Base-by-base conservation (phyloP, 257 asterid genomes). In the Solanum piurae region DNA sequence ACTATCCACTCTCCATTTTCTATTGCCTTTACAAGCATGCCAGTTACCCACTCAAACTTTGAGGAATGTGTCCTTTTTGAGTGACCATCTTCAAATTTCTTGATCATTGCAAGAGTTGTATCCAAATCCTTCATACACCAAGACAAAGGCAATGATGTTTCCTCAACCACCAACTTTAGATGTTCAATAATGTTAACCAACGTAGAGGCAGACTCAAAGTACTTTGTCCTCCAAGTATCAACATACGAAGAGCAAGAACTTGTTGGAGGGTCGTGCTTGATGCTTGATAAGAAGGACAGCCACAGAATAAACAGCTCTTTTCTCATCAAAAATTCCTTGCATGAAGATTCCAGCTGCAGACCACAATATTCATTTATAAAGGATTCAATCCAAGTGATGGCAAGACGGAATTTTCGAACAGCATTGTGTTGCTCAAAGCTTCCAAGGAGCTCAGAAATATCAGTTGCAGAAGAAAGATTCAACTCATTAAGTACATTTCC, bases 1-100 rank as follows among this genome's bases (percentile, higher is more conserved):
- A 97, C 95, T 89, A 97, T 94, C 99, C 99, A 97, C 89, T 96
- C 99, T 87, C 99, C 99, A 90, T 95, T 96, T 90, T 96, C 97
- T 83, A 97, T 97, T 36, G 99, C 99, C 90, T 93, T 95, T 91
- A 96, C 89, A 88, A 97, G 93, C 88, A 92, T 40, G 83, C 99
- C 99, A 92, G 98, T 92, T 38, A 96, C 96, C 99, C 99, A 97
- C 93, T 96, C 99, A 89, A 97, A 97, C 91, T 94, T 97, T 74
- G 92, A 94, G 55, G 98, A 87, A 87, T 92, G 87, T 66, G 86
- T 87, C 88, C 92, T 88, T 87, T 89, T 91, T 68, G 60, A 86
- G 79, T 86, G 87, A 88, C 89, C 89, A 20, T 92, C 91, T 86
- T 91, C 92, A 89, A 95, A 87, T 90, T 95, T 95, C 77, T 86